Evolutionary conservation across 2,329 filamentous ascomycete species (phyloP).

Genomic region (Neofusicoccum parvum): DNA sequence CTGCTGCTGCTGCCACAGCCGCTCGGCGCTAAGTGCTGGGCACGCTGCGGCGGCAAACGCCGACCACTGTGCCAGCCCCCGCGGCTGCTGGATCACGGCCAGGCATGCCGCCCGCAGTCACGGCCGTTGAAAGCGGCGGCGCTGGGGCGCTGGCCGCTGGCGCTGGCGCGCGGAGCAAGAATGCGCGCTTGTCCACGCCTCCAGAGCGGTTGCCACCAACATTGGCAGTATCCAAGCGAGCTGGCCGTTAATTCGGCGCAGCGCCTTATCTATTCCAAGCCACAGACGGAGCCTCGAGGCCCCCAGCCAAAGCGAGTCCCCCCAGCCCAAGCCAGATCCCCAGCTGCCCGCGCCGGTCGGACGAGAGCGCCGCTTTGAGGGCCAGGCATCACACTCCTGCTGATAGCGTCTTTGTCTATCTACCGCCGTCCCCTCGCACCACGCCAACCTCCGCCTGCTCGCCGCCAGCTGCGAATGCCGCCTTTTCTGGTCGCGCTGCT

Average conservation of each 20-base stretch:
- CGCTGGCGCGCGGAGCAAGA: neutral
- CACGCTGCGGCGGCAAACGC: too few species aligned
- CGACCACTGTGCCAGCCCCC: neutral
- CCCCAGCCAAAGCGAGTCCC: neutral
- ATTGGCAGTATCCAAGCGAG: constrained; percentile 14
- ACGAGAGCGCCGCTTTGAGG: constrained; percentile 5
- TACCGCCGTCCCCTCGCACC: neutral
- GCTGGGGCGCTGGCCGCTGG: neutral
- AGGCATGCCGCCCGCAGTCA: neutral
- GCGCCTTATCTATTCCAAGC: constrained; percentile 16
- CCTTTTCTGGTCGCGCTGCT: neutral
- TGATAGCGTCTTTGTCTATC: constrained; percentile 10
- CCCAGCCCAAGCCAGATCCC: constrained; percentile 15
- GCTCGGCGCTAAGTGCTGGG: too few species aligned
- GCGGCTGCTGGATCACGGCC: neutral
- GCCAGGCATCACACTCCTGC: neutral
- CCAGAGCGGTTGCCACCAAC: constrained; percentile 1
- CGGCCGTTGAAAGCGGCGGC: neutral
- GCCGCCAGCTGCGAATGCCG: neutral
- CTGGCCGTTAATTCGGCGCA: constrained; percentile 19
- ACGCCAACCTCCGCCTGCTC: neutral
- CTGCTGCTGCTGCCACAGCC: neutral
- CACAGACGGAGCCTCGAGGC: constrained; percentile 5
- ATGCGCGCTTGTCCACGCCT: neutral
- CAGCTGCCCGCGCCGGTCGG: neutral